Conservation (phyloP, 306 rosid species). For the Ammopiptanthus mongolicus region DNA sequence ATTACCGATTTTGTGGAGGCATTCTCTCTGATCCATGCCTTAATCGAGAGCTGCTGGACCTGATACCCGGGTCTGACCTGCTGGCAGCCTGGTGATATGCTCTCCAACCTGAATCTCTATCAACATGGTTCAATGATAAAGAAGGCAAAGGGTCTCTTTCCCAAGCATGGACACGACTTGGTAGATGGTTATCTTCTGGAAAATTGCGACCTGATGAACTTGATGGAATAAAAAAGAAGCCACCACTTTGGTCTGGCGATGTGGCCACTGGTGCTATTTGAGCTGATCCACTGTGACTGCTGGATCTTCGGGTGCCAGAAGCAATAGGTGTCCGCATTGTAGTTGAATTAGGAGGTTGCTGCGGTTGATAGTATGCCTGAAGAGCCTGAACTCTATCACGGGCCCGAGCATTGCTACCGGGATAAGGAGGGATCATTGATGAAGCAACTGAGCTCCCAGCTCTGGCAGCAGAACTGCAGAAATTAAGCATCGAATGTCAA, state of each 20-base stretch:
- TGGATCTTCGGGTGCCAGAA: conserved; percentile 60
- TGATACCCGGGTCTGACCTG: conserved; percentile 51
- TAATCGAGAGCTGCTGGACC: conserved; percentile 61
- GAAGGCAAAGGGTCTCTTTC: conserved; percentile 77
- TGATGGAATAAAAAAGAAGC: conserved; percentile 71
- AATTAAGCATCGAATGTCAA: conserved; percentile 23
- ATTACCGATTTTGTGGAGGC: conserved; percentile 76
- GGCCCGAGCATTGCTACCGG: conserved; percentile 91
- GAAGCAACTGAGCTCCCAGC: conserved; percentile 80
- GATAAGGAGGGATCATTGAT: conserved; percentile 93
- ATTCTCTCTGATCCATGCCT: conserved; percentile 78
- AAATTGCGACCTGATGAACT: conserved; percentile 70
- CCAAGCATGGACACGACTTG: conserved; percentile 62
- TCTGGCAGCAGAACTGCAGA: conserved; percentile 77
- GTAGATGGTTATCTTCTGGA: conserved; percentile 65
- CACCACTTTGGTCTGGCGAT: conserved; percentile 69
- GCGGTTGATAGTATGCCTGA: conserved; percentile 92
- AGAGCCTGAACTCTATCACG: conserved; percentile 96
- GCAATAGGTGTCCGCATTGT: conserved; percentile 55
- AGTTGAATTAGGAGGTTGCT: conserved; percentile 63
- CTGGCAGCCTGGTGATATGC: conserved; percentile 63
- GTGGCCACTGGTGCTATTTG: conserved; percentile 62
- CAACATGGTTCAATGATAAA: conserved; percentile 50
- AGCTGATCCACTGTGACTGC: conserved; percentile 67
- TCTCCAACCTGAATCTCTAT: conserved; percentile 78